Evolutionary conservation across 441 rosid genomes (phyloP), one percentile per base, ranked within the genome.

Genomic region (Euphorbia celastroides): DNA sequence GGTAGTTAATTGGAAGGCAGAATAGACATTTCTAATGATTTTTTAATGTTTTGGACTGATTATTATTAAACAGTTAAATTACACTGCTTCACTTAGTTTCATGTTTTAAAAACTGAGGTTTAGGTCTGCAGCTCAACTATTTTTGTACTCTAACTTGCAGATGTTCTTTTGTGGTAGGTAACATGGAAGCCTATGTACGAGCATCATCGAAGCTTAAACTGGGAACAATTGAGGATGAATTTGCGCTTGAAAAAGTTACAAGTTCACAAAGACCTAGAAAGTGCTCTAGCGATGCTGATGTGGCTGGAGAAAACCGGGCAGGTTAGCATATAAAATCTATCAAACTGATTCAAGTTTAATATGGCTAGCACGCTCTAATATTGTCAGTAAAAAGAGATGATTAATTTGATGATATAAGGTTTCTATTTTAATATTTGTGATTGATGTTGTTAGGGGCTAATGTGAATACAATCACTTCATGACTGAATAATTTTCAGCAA

Each of bases 191-290:
- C 67, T 93, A 86, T 79, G 64, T 72, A 54, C 80, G 81, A 48
- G 78, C 90, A 66, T 87, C 87, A 60, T 79, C 88, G 60, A 93
- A 90, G 84, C 98, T 90, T 75, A 90, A 84, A 80, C 78, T 90
- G 73, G 86, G 82, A 75, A 71, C 64, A 44, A 57, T 85, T 34
- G 97, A 88, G 72, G 92, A 92, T 77, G 90, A 82, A 41, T 88
- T 78, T 74, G 48, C 84, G 1, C 27, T 69, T 51, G 79, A 72
- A 41, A 46, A 16, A 69, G 78, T 72, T 67, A 66, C 64, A 52
- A 66, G 76, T 66, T 74, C 82, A 30, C 59, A 67, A 63, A 77
- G 73, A 72, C 69, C 89, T 76, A 81, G 54, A 64, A 83, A 79
- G 70, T 67, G 65, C 64, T 71, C 59, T 38, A 66, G 71, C 46